Percentiles rank a stretch among this genome's conserved stretches.
Evolutionary conservation across 352 stramenopile genomes (phyloP).

Genomic region (Elongisporangium anandrum): DNA sequence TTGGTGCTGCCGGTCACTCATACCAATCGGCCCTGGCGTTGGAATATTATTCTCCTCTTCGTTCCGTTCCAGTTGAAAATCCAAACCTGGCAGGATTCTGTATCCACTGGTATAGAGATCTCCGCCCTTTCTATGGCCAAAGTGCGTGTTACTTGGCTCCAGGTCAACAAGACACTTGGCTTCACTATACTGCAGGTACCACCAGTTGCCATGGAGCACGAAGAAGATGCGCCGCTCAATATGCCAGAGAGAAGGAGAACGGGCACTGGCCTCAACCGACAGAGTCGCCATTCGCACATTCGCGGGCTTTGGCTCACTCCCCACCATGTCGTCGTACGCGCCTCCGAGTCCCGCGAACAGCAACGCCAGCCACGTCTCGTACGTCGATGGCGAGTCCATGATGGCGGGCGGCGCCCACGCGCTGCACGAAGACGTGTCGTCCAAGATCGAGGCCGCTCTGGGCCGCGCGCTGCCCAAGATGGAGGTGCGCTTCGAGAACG

Average conservation of each 20-base stretch:
- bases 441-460: constrained; percentile 5
- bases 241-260: no score
- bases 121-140: no score
- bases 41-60: no score
- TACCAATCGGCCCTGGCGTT: no score
- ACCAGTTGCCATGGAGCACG: neutral
- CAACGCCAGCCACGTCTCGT: neutral
- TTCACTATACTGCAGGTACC: neutral
- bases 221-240: no score
- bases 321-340: neutral
- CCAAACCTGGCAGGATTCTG: neutral
- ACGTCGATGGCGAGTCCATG: neutral
- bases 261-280: no score
- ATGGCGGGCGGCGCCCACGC: neutral
- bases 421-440: constrained; percentile 2
- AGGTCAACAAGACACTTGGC: neutral
- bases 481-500: constrained; percentile 18
- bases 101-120: neutral
- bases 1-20: no score
- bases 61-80: no score
- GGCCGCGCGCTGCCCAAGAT: constrained; percentile 6
- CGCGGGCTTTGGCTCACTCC: neutral
- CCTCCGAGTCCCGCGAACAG: neutral
- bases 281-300: neutral
- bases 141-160: no score